Conservation (phyloP, 805 yeast species). For the Schwanniomyces vanrijiae region DNA sequence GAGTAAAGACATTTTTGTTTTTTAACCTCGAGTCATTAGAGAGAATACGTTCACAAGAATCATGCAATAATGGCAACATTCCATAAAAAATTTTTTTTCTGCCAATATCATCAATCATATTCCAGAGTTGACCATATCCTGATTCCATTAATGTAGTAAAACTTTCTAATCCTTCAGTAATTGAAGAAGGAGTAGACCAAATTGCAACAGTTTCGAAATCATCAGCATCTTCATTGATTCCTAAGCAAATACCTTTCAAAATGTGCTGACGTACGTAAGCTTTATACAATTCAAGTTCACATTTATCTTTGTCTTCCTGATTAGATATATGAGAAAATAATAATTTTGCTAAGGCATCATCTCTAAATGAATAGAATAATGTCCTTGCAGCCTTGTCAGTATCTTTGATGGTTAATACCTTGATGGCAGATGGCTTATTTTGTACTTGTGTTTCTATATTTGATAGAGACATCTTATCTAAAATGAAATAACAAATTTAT, state of each 20-base stretch:
- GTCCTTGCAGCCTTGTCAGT: constrained; percentile 36
- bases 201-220: constrained; percentile 54
- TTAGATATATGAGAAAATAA: constrained; percentile 26
- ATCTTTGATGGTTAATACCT: constrained; percentile 19
- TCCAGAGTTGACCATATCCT: constrained; percentile 53
- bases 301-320: constrained; percentile 13
- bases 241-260: constrained; percentile 49
- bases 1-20: constrained; percentile 38
- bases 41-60: constrained; percentile 44
- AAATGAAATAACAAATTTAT: constrained; percentile 4
- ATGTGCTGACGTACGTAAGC: constrained; percentile 53
- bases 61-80: constrained; percentile 52
- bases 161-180: constrained; percentile 41
- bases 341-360: constrained; percentile 34
- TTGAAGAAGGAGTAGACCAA: constrained; percentile 51
- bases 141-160: constrained; percentile 49
- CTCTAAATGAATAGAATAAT: constrained; percentile 33
- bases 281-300: constrained; percentile 46
- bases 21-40: constrained; percentile 38
- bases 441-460: background rate
- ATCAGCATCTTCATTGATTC: constrained; percentile 43
- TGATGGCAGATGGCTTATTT: constrained; percentile 4
- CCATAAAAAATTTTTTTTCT: constrained; percentile 50
- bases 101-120: constrained; percentile 48
- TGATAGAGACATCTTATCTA: constrained; percentile 2